Base-by-base conservation (phyloP, 495 filamentous ascomycete species). In the Talaromyces liani region DNA sequence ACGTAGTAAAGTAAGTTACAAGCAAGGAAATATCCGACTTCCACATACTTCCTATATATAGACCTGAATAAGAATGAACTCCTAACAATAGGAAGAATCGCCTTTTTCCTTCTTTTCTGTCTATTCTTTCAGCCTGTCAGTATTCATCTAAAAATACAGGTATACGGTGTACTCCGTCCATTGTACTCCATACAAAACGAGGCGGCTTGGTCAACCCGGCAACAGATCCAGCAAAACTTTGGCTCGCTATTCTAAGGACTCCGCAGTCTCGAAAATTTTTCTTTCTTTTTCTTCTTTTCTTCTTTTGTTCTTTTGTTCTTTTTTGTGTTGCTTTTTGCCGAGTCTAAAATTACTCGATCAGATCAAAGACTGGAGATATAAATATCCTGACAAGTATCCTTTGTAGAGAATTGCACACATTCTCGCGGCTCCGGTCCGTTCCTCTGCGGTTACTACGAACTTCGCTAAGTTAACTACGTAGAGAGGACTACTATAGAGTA, bases 131-230 rank as follows among this genome's bases (percentile, higher is more conserved):
- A 56, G 10, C 14, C 22, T 56, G 14, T 56, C 27, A 27, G n/a
- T 16, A 27, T 20, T 18, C 12, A 0, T 10, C n/a, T 27, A 25
- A 22, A 25, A 14, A 14, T 56, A 56, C 53, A 56, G 29, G 22
- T 14, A 29, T 56, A 25, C 27, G 22, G 22, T 27, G 22, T 56
- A 27, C 53, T 56, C 22, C 53, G 53, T 12, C 14, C 22, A 56
- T 56, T 56, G 53, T 56, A 27, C 27, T 56, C 27, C 22, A 20
- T 49, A 49, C 45, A 49, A 9, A 49, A 49, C n/a, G 45, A 49
- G 45, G 45, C 45, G 45, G 45, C 45, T 20, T 56, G 53, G 53
- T 56, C 53, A 56, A 56, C 53, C 53, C 53, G 53, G 53, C 53
- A 56, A 56, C 53, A 56, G 53, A 56, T 9, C 49, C 53, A 56